Evolutionary conservation across 768 basidiomycete genomes (phyloP).

Genomic region (Candolleomyces eurysporus): DNA sequence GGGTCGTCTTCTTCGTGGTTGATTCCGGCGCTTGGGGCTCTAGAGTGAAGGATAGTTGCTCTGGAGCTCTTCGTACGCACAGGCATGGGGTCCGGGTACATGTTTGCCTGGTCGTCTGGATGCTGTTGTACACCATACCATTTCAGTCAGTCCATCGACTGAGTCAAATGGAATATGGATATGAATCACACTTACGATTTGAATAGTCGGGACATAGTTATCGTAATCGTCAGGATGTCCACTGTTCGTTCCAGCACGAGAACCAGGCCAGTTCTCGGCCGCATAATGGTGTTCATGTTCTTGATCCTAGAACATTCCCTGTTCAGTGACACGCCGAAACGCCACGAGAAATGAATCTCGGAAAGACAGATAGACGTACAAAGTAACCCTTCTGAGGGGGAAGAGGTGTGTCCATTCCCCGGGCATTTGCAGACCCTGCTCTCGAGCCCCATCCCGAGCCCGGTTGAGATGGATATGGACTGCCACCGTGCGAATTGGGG

Average conservation of each 20-base stretch:
- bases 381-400: too few relatives aligned
- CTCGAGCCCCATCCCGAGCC: too few relatives aligned
- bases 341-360: too few relatives aligned
- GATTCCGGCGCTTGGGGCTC: background rate
- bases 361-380: too few relatives aligned
- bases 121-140: background rate
- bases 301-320: too few relatives aligned
- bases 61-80: background rate
- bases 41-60: background rate
- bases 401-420: too few relatives aligned
- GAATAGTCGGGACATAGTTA: constrained; percentile 1
- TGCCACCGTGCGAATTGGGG: background rate
- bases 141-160: background rate
- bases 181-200: background rate
- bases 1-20: background rate
- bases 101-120: background rate
- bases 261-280: background rate
- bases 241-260: background rate
- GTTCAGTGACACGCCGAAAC: too few relatives aligned
- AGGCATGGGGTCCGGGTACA: background rate
- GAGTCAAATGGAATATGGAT: background rate
- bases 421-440: too few relatives aligned
- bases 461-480: background rate
- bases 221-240: background rate
- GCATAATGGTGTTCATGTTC: background rate